These are phyloP conservation scores for Trichoderma asperellum DNA, from an alignment of 2,329 filamentous ascomycete species.

Conservation along the genomic window DNA sequence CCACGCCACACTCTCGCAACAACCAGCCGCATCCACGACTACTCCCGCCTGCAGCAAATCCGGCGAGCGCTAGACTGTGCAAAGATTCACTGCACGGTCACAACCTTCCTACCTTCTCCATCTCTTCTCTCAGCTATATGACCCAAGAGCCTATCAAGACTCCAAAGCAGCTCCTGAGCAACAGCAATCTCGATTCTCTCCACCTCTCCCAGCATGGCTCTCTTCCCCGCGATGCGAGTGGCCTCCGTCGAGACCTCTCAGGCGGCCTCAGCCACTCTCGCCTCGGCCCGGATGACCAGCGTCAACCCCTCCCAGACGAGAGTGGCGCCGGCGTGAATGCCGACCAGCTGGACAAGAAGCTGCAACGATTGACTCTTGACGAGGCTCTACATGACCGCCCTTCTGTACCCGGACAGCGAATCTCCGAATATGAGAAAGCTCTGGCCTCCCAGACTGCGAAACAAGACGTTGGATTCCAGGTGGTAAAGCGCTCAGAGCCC, in stretches of 20 bases:
- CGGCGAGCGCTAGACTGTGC: constrained; percentile 53
- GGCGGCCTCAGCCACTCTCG: constrained; percentile 43
- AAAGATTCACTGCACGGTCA: constrained; percentile 55
- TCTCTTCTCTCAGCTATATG: constrained; percentile 61
- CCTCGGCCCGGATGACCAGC: constrained; percentile 30
- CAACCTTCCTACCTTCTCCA: constrained; percentile 38
- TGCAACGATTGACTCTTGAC: constrained; percentile 56
- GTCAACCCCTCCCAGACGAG: constrained; percentile 1
- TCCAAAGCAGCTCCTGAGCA: constrained; percentile 49
- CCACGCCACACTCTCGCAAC: background rate
- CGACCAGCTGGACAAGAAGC: constrained; percentile 52
- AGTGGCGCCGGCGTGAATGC: constrained; percentile 42
- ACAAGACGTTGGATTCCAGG: constrained; percentile 59
- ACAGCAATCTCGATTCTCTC: constrained; percentile 41
- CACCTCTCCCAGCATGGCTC: constrained; percentile 61
- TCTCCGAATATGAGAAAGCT: constrained; percentile 66
- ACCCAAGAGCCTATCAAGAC: constrained; percentile 59
- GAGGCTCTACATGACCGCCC: constrained; percentile 38
- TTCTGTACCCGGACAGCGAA: constrained; percentile 54
- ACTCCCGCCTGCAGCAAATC: background rate
- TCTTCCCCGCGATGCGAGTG: constrained; percentile 49
- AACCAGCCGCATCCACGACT: constrained; percentile 28
- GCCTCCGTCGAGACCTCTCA: constrained; percentile 41
- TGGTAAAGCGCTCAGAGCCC: constrained; percentile 53
- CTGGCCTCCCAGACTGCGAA: constrained; percentile 51